Evolutionary conservation across 2,329 filamentous ascomycete species (phyloP), one percentile per base, ranked within the genome.

Genomic region (Cladosporium sphaerospermum): DNA sequence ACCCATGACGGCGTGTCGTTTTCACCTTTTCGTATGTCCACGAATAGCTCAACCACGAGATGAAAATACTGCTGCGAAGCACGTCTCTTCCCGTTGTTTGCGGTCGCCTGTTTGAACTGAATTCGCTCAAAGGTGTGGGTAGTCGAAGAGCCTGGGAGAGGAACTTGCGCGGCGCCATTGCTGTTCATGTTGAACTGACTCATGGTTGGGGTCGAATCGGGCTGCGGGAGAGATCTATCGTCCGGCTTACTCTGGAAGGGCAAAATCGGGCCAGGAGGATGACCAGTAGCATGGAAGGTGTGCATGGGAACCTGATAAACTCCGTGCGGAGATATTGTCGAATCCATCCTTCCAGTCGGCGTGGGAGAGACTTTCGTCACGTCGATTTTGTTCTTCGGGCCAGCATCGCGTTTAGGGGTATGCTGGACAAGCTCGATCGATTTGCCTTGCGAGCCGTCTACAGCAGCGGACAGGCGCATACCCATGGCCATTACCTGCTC

Each of bases 11-110:
- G 77, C 14, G 73, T 68, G 60, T 65, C 54, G 54, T 62, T 66
- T 18, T 65, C 63, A 4, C 67, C 74, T 32, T 69, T 65, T 2
- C 81, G 78, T 7, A 89, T 73, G 58, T 91, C 84, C 7, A 81
- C 88, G 69, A 83, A 89, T 1, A 95, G 80, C 66, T 95, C 89
- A 3, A 95, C 85, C 43, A 95, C 81, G n/a, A 96, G 77, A 62
- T 93, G 88, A 64, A 95, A 96, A 69, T 90, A 95, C 62, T 96
- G 91, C 66, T 96, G 90, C 14, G 90, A 89, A 1, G 90, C 90
- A 53, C 91, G 79, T 60, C 91, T 80, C 69, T 95, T 95, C 44
- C 90, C 90, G 61, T 96, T 96, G 73, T 96, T 96, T 19, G 89
- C 89, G 0, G 90, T 96, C 1, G 91, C 90, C 59, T 89, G 88